phyloP scores from a whole-genome alignment of 495 filamentous ascomycete species.

The Recurvomyces mirabilis region DNA sequence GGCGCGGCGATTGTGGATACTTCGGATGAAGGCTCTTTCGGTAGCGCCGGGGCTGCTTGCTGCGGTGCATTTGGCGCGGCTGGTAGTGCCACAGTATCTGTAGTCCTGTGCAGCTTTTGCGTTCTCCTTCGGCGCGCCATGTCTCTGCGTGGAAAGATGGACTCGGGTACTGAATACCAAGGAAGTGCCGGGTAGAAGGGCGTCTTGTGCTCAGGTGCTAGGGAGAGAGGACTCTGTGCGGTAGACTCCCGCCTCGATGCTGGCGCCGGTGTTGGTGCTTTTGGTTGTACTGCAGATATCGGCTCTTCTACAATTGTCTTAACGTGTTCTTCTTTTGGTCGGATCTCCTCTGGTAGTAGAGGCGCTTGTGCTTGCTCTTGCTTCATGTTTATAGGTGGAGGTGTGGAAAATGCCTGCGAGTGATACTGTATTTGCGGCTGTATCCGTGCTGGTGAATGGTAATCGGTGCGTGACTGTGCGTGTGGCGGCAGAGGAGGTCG shows the following conservation, averaged over 20 bases:
- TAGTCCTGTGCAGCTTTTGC: slow-evolving; percentile 30
- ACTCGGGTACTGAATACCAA: slow-evolving; percentile 65
- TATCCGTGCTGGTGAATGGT: slow-evolving; percentile 11
- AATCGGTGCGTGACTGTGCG: slow-evolving; percentile 11
- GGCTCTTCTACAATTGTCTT: background rate
- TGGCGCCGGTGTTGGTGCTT: slow-evolving; percentile 5
- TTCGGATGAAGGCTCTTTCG: slow-evolving; percentile 29
- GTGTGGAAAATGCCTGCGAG: too few species aligned
- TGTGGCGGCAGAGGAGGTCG: slow-evolving; percentile 19
- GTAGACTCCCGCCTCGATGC: slow-evolving; percentile 14
- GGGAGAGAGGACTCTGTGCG: slow-evolving; percentile 19
- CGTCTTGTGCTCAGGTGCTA: slow-evolving; percentile 20
- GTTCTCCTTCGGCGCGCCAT: slow-evolving; percentile 34
- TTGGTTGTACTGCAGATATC: background rate
- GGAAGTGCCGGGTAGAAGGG: slow-evolving; percentile 62
- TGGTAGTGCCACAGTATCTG: slow-evolving; percentile 40
- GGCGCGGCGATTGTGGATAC: slow-evolving; percentile 30
- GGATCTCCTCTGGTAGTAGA: slow-evolving; percentile 2
- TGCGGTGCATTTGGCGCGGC: slow-evolving; percentile 31
- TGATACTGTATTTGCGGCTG: too few species aligned
- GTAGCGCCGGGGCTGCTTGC: slow-evolving; percentile 22
- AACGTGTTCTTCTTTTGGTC: background rate
- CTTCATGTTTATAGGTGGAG: too few species aligned
- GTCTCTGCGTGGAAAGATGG: slow-evolving; percentile 48
- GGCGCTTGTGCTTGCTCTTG: slow-evolving; percentile 12